A percentile compares a stretch with the other conserved stretches of the same genome.
Conservation (phyloP, 257 asterid genomes). For the Eustoma russellianum region DNA sequence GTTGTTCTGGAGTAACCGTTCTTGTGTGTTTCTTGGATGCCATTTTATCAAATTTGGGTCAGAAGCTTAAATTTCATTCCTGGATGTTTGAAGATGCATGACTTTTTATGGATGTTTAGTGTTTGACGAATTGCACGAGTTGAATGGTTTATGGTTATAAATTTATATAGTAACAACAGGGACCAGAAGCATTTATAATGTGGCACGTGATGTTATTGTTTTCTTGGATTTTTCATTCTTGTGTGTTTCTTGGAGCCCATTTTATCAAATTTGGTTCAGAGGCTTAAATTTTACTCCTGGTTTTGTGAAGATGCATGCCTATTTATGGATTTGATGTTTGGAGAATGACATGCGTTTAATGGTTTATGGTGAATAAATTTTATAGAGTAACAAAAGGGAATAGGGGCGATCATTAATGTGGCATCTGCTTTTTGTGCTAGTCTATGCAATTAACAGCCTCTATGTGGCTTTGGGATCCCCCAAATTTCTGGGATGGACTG, state of each 20-base stretch:
- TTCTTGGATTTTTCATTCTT: too few relatives aligned
- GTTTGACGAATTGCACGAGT: neutral
- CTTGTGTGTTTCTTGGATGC: neutral
- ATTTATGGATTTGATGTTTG: neutral
- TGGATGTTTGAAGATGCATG: too few relatives aligned
- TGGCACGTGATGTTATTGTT: constrained; percentile 51
- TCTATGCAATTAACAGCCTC: constrained; percentile 63
- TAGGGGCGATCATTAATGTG: neutral
- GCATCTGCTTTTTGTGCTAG: constrained; percentile 25
- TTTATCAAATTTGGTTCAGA: neutral
- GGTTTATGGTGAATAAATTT: too few relatives aligned
- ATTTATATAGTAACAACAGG: too few relatives aligned
- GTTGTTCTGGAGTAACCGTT: too few relatives aligned
- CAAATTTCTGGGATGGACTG: constrained; percentile 66
- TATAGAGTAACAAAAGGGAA: too few relatives aligned
- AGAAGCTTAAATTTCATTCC: too few relatives aligned
- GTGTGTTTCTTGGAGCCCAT: neutral
- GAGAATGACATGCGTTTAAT: too few relatives aligned
- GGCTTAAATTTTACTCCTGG: too few relatives aligned
- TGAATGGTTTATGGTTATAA: too few relatives aligned
- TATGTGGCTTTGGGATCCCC: constrained; percentile 63
- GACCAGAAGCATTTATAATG: neutral
- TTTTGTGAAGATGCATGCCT: neutral
- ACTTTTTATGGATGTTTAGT: neutral
- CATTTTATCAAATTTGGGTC: neutral